Evolutionary conservation across 208 protist species (phyloP).

Genomic region (Leishmania guyanensis): DNA sequence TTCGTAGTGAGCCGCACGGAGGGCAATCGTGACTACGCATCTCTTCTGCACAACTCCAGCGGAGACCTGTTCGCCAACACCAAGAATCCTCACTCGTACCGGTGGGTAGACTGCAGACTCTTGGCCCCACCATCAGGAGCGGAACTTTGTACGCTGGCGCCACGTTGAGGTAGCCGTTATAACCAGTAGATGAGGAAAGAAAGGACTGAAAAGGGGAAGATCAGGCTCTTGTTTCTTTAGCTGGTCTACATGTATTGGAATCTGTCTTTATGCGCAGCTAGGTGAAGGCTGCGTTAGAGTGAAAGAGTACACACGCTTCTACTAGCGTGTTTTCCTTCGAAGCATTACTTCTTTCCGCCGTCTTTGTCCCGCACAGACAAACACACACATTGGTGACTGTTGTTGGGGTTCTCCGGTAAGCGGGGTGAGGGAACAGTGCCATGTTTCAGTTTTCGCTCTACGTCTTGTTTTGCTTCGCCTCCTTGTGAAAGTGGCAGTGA

Average conservation of each 20-base stretch:
- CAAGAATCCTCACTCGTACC: neutral
- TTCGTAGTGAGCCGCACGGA: neutral
- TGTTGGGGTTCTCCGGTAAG: neutral
- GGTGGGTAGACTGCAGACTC: neutral
- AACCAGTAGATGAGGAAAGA: neutral
- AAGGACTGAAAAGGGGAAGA: neutral
- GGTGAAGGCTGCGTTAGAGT: neutral
- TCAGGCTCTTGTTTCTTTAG: neutral
- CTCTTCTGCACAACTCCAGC: neutral
- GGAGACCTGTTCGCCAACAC: neutral
- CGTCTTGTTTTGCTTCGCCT: neutral
- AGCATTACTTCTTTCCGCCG: neutral
- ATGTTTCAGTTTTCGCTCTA: neutral
- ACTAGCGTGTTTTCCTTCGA: neutral
- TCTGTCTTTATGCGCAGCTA: neutral
- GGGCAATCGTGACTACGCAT: neutral
- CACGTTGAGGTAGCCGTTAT: neutral
- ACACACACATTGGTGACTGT: neutral
- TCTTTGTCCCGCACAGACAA: neutral
- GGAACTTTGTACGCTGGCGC: neutral
- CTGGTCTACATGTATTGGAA: too few relatives aligned
- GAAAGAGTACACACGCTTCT: neutral
- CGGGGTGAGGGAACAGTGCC: neutral
- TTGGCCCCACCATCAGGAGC: neutral
- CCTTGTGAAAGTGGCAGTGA: neutral